Evolutionary conservation across 148 eudicot species (phyloP).

Genomic region (Rhododendron ferrugineum): DNA sequence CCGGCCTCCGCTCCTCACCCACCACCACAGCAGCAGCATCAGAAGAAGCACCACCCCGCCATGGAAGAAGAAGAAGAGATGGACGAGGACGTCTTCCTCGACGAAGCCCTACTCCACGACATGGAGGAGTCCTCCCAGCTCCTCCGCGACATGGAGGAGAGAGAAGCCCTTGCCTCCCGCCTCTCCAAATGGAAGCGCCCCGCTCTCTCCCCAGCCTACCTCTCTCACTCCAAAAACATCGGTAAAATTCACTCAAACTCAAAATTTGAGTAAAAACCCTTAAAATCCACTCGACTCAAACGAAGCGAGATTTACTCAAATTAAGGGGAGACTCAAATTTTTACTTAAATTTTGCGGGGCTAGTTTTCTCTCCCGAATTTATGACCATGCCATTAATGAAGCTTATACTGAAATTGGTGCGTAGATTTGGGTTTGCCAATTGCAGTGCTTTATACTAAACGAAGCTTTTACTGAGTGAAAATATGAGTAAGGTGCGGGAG

Average conservation of each 20-base stretch:
- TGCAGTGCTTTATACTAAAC: background rate
- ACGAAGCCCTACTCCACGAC: slow-evolving; percentile 56
- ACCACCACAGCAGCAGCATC: slow-evolving; percentile 14
- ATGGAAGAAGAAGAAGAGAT: slow-evolving; percentile 69
- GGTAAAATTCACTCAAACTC: slow-evolving; percentile 23
- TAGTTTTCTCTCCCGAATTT: background rate
- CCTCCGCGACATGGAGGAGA: slow-evolving; percentile 56
- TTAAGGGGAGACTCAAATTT: background rate
- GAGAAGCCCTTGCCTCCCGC: slow-evolving; percentile 46
- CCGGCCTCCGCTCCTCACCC: slow-evolving; percentile 29
- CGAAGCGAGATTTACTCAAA: background rate
- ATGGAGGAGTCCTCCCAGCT: slow-evolving; percentile 39
- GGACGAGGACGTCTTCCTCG: slow-evolving; percentile 78
- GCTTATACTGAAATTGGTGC: background rate
- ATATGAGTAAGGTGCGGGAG: background rate
- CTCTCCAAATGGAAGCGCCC: slow-evolving; percentile 85
- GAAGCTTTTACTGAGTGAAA: background rate
- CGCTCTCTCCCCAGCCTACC: slow-evolving; percentile 32
- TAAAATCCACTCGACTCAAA: background rate
- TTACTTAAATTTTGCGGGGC: background rate
- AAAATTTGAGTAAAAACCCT: background rate
- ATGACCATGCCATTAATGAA: background rate
- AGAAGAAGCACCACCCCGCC: slow-evolving; percentile 41
- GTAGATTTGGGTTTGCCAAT: background rate
- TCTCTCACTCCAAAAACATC: slow-evolving; percentile 35